These are phyloP conservation scores for Aspergillus thermomutatus DNA, from an alignment of 2,329 filamentous ascomycete species.

Conservation along the genomic window DNA sequence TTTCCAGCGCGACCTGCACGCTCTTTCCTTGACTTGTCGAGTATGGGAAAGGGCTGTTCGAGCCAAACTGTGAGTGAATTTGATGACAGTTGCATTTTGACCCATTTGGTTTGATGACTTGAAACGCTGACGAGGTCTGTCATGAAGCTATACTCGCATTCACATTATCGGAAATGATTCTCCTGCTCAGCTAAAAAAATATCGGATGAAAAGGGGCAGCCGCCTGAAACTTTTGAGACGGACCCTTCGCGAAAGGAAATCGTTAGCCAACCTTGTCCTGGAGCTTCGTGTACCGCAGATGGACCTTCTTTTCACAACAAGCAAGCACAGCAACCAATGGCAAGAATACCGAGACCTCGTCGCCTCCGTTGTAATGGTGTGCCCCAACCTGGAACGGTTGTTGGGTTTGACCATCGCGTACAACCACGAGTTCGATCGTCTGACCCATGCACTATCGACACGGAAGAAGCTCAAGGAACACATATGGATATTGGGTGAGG, in stretches of 20 bases:
- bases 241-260: conserved; percentile 51
- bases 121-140: conserved; percentile 10
- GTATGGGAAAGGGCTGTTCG: conserved; percentile 55
- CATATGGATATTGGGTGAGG: conserved; percentile 53
- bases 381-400: conserved; percentile 55
- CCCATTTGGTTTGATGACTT: conserved; percentile 1
- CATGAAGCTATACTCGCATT: conserved; percentile 47
- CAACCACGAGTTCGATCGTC: conserved; percentile 52
- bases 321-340: conserved; percentile 38
- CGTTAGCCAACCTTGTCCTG: conserved; percentile 51
- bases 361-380: conserved; percentile 57
- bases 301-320: conserved; percentile 40
- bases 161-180: conserved; percentile 49
- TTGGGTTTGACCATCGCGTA: conserved; percentile 53
- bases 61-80: conserved; percentile 47
- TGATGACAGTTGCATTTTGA: conserved; percentile 8
- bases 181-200: conserved; percentile 45
- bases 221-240: conserved; percentile 54
- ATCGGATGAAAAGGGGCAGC: conserved; percentile 47
- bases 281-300: conserved; percentile 53
- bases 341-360: conserved; percentile 52
- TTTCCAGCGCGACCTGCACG: conserved; percentile 53
- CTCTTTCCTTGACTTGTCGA: conserved; percentile 53
- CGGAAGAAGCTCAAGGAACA: conserved; percentile 53
- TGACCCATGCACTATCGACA: conserved; percentile 55